These are phyloP conservation scores for Zalaria obscura DNA, from an alignment of 2,329 filamentous ascomycete genomes.

Conservation along the genomic window DNA sequence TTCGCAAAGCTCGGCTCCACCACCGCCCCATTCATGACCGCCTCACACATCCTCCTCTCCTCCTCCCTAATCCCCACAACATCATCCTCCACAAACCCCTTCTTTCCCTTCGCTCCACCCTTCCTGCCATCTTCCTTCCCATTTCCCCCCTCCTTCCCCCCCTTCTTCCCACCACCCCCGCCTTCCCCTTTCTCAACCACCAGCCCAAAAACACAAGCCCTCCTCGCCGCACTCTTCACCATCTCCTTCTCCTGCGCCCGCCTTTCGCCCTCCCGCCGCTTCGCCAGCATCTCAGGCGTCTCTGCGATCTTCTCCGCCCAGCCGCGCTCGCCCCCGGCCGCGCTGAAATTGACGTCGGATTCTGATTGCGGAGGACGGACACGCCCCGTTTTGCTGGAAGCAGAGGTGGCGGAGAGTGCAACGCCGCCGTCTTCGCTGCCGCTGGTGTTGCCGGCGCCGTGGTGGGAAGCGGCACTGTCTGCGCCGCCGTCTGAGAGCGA, in stretches of 20 bases:
- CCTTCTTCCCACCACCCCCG: conserved; percentile 7
- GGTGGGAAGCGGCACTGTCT: conserved; percentile 1
- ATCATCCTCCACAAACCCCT: conserved; percentile 8
- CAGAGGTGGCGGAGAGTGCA: conserved; percentile 8
- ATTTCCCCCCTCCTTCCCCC: conserved; percentile 9
- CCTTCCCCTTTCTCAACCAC: conserved; percentile 10
- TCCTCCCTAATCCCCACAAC: conserved; percentile 1
- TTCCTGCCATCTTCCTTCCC: conserved; percentile 8
- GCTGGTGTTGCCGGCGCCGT: conserved; percentile 2
- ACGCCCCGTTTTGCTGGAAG: not conserved
- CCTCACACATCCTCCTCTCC: conserved; percentile 37
- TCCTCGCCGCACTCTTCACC: conserved; percentile 47
- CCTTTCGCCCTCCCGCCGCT: conserved; percentile 34
- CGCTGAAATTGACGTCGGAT: conserved; percentile 41
- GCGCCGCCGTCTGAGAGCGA: too few species aligned
- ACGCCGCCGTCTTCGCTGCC: conserved; percentile 6
- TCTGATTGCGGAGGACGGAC: conserved; percentile 24
- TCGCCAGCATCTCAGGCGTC: conserved; percentile 35
- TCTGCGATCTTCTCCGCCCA: conserved; percentile 38
- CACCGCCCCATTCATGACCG: conserved; percentile 42
- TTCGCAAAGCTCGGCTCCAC: conserved; percentile 49
- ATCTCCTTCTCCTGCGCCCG: conserved; percentile 39
- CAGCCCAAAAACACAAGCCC: conserved; percentile 44
- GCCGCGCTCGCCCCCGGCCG: conserved; percentile 39
- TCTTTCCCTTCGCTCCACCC: conserved; percentile 9